Percentiles rank a stretch among this genome's conserved stretches.
Evolutionary conservation across 129 eudicot species (phyloP).

Genomic region (Cynara cardunculus): DNA sequence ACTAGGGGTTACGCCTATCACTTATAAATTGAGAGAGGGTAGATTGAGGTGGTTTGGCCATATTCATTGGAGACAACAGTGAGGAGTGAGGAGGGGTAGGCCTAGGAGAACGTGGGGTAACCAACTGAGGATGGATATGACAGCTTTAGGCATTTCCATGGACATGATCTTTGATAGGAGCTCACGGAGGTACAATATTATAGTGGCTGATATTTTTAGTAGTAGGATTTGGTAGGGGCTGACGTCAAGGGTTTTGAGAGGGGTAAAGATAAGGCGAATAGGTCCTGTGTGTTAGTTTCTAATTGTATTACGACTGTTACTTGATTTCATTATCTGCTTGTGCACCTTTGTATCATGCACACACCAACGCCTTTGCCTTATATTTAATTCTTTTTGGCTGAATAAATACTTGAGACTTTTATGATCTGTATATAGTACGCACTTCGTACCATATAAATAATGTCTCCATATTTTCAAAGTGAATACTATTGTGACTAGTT

Average conservation of each 20-base stretch:
- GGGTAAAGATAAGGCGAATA: background rate
- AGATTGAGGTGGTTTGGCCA: background rate
- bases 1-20: background rate
- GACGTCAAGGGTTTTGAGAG: background rate
- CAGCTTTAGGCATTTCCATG: background rate
- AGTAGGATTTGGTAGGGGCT: background rate
- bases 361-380: too few relatives aligned
- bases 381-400: too few relatives aligned
- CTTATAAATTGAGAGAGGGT: background rate
- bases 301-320: background rate
- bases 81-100: background rate
- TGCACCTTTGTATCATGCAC: background rate
- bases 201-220: background rate
- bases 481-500: too few relatives aligned
- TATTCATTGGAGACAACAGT: background rate
- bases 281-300: background rate
- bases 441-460: too few relatives aligned
- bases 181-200: background rate
- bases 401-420: too few relatives aligned
- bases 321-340: background rate
- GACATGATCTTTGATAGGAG: background rate
- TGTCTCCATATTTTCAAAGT: too few relatives aligned
- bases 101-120: background rate
- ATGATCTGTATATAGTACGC: too few relatives aligned
- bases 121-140: background rate